Evolutionary conservation across 2,329 filamentous ascomycete genomes (phyloP), one percentile per base, ranked within the genome.

Genomic region (Coleophoma cylindrospora): DNA sequence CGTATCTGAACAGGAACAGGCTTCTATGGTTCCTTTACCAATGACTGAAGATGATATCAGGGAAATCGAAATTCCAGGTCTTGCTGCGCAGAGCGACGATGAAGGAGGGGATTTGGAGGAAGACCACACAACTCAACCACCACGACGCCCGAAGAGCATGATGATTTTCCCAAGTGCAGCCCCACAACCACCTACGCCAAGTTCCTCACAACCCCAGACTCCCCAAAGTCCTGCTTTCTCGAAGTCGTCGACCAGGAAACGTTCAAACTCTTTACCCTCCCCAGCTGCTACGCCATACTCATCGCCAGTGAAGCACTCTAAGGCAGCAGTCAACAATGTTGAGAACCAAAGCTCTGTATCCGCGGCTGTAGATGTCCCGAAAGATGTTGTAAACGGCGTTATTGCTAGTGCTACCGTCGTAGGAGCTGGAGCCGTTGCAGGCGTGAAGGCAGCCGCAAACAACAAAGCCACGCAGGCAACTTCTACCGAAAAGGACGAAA

Each of bases 11-110:
- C 44, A 57, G 41, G 59, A 64, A 34, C 48, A 56, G 48, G 76
- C 84, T 9, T 76, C 80, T 7, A 73, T 75, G 38, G 78, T 91
- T 54, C 83, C 88, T n/a, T 70, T 94, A 10, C 88, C 88, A 0
- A 71, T 84, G 38, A 74, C 74, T 21, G 74, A 81, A 34, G 77
- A 83, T 44, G 89, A 95, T 62, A 70, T 92, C 8, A 78, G 85
- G 43, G 89, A 95, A 64, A 94, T 95, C 40, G 87, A 94, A 61
- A 79, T 90, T 41, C 87, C 87, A 3, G 87, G 86, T 0, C 74
- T 90, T 5, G 80, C 77, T 1, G 67, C 66, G 12, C 77, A 83
- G 56, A 81, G 75, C 50, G 83, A 89, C 50, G 83, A 85, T 13
- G 85, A 86, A 47, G 73, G 73, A 12, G 72, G 71, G 9, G 66